Evolutionary conservation across 2,329 filamentous ascomycete genomes (phyloP).

Genomic region (Graphiopsis chlorocephala): DNA sequence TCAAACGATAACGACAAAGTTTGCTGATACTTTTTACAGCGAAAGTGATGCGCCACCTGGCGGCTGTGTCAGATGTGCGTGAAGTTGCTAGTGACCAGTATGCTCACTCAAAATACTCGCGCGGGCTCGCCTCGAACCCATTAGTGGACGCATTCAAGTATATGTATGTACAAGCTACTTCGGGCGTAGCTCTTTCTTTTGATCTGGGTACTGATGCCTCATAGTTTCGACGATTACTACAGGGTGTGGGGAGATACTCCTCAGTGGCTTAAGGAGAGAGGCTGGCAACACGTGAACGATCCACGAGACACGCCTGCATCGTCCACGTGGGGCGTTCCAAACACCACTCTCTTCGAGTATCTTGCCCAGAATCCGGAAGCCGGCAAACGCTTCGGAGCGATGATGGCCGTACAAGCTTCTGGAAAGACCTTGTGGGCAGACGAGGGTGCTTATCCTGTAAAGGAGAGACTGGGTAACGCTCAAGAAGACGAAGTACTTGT

Average conservation of each 20-base stretch:
- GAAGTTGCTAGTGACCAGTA: not conserved
- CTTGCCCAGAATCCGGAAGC: not conserved
- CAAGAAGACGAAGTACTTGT: slow-evolving; percentile 16
- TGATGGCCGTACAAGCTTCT: slow-evolving; percentile 1
- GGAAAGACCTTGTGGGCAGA: slow-evolving; percentile 1
- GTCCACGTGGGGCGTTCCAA: not conserved
- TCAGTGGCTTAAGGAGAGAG: not conserved
- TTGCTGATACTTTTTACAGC: not conserved
- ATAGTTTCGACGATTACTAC: not conserved
- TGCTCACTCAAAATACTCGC: not conserved
- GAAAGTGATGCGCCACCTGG: not conserved
- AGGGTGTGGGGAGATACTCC: not conserved
- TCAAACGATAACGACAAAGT: not conserved
- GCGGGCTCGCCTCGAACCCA: not conserved
- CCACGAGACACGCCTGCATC: not conserved
- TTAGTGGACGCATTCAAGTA: not conserved
- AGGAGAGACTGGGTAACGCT: not conserved
- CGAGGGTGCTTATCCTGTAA: not conserved
- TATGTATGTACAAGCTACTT: not conserved
- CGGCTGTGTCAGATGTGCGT: slow-evolving; percentile 1
- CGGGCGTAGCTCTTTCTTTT: not conserved
- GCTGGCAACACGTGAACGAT: not conserved
- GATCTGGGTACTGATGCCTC: not conserved
- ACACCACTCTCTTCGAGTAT: slow-evolving; percentile 1
- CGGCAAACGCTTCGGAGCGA: not conserved